Conservation (phyloP, 1,284 basidiomycete species). For the Irpex rosettiformis region DNA sequence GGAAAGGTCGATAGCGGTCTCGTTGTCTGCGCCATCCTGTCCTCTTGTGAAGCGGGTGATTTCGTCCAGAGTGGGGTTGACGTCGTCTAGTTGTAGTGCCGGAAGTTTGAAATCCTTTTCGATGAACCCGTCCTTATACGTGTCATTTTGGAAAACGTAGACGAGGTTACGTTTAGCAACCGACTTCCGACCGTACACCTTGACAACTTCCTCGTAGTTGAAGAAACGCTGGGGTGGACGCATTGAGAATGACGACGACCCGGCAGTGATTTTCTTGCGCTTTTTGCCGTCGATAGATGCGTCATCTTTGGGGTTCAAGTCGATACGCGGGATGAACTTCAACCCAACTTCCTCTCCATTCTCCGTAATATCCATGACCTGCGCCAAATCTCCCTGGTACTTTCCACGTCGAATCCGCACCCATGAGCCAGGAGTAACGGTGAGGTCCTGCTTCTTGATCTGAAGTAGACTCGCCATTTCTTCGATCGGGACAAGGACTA, state of each 20-base stretch:
- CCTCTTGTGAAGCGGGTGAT: conserved; percentile 86
- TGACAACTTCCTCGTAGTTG: conserved; percentile 91
- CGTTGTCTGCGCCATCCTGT: conserved; percentile 60
- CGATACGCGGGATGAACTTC: conserved; percentile 95
- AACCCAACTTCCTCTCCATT: conserved; percentile 94
- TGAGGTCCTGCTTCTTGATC: conserved; percentile 92
- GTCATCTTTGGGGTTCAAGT: conserved; percentile 88
- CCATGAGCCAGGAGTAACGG: conserved; percentile 88
- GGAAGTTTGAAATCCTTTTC: conserved; percentile 93
- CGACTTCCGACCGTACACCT: conserved; percentile 78
- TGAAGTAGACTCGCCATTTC: conserved; percentile 97
- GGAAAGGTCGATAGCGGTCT: conserved; percentile 69
- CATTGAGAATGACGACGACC: conserved; percentile 44
- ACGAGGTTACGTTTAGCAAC: conserved; percentile 71
- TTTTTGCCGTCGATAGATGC: conserved; percentile 63
- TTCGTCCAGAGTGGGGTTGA: conserved; percentile 95
- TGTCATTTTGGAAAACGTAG: conserved; percentile 90
- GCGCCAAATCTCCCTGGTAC: conserved; percentile 93
- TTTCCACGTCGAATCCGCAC: conserved; percentile 93
- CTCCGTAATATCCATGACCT: conserved; percentile 91
- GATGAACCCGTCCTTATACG: conserved; percentile 92
- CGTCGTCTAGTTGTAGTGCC: conserved; percentile 81
- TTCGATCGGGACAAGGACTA: conserved; percentile 91
- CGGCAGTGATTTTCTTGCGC: conserved; percentile 60
- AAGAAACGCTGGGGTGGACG: conserved; percentile 92